Evolutionary conservation across 192 early-diverging fungal species (phyloP).

Genomic region (Mortierella hygrophila): DNA sequence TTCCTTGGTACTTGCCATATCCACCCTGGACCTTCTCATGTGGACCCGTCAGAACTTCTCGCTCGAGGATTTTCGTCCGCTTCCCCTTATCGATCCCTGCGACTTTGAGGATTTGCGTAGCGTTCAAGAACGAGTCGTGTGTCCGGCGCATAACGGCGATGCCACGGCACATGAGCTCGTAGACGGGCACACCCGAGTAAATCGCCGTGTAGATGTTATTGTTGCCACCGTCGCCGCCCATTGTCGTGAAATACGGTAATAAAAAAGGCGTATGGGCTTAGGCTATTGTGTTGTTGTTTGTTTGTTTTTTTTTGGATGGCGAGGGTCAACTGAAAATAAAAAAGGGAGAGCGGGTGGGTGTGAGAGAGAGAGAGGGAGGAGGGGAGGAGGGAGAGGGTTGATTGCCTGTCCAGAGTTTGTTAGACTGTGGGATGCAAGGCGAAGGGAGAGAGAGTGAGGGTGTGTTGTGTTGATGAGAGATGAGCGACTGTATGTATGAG

Average conservation of each 20-base stretch:
- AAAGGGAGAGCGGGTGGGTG: background rate
- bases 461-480: background rate
- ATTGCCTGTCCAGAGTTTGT: background rate
- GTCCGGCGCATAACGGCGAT: conserved; percentile 86
- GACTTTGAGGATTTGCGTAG: conserved; percentile 93
- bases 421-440: background rate
- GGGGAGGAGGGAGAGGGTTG: background rate
- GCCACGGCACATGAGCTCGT: conserved; percentile 80
- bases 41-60: conserved; percentile 80
- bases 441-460: background rate
- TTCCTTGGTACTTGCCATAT: conserved; percentile 96
- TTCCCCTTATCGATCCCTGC: conserved; percentile 91
- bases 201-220: conserved; percentile 65
- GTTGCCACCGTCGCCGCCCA: conserved; percentile 10
- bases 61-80: conserved; percentile 91
- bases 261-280: background rate
- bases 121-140: conserved; percentile 88
- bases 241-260: background rate
- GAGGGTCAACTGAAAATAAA: background rate
- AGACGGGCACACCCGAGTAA: conserved; percentile 81
- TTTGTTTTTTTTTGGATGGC: background rate
- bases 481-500: background rate
- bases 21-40: conserved; percentile 98
- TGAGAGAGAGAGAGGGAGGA: background rate
- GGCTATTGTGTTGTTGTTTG: no score